These are phyloP conservation scores for Rhizopus sp. DNA, from an alignment of 371 early-diverging fungal genomes.

Conservation along the genomic window DNA sequence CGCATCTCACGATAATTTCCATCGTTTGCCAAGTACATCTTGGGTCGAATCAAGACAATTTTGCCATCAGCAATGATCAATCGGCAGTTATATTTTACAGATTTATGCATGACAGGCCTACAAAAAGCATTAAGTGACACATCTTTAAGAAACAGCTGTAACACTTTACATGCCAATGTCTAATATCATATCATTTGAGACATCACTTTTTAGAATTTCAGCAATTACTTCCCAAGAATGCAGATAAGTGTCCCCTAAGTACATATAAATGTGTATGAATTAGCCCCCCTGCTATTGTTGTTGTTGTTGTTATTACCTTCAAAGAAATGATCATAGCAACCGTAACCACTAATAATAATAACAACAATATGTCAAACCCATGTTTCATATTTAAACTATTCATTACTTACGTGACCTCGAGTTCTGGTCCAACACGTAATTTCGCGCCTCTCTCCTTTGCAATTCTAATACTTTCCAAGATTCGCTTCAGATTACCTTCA, in stretches of 20 bases:
- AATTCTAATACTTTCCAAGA: slow-evolving; percentile 78
- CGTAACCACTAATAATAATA: slow-evolving; percentile 89
- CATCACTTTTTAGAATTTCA: slow-evolving; percentile 65
- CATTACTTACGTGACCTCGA: slow-evolving; percentile 84
- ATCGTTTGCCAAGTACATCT: slow-evolving; percentile 93
- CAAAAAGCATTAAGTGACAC: not conserved
- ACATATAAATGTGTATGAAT: not conserved
- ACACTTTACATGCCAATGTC: slow-evolving; percentile 91
- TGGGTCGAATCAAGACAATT: slow-evolving; percentile 95
- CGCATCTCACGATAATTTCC: slow-evolving; percentile 96
- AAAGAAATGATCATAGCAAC: slow-evolving; percentile 96
- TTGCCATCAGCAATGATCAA: slow-evolving; percentile 78
- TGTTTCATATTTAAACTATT: not conserved
- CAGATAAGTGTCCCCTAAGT: slow-evolving; percentile 82
- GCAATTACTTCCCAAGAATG: slow-evolving; percentile 95
- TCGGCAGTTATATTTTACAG: slow-evolving; percentile 94
- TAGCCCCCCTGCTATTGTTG: not conserved
- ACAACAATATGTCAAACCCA: not conserved
- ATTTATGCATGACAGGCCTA: slow-evolving; percentile 92
- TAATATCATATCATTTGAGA: slow-evolving; percentile 77
- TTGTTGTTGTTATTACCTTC: slow-evolving; percentile 63
- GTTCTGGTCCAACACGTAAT: slow-evolving; percentile 93
- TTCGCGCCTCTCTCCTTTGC: slow-evolving; percentile 85
- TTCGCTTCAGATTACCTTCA: slow-evolving; percentile 87
- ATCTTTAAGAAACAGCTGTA: not conserved